phyloP scores from a whole-genome alignment of 768 basidiomycete genomes.

The Boletus patriciae region DNA sequence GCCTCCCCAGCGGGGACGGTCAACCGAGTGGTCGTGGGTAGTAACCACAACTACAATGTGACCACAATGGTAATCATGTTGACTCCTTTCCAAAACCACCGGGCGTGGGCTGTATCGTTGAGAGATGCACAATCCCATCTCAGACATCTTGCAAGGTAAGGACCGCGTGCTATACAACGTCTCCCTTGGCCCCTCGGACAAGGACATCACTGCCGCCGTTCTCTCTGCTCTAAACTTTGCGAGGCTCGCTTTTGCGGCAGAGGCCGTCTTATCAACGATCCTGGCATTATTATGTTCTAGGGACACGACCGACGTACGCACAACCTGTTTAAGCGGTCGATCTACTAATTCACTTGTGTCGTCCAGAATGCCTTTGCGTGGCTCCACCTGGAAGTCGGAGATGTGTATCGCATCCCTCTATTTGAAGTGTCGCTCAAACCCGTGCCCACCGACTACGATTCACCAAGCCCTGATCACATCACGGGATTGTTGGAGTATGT shows the following conservation, averaged over 20 bases:
- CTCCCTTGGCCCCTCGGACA: conserved; percentile 37
- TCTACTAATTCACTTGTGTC: not conserved
- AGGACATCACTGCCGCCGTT: conserved; percentile 44
- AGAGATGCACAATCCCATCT: conserved; percentile 12
- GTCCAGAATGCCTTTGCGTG: conserved; percentile 51
- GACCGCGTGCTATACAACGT: conserved; percentile 41
- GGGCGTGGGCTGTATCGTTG: not conserved
- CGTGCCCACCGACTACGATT: conserved; percentile 35
- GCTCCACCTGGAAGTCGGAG: conserved; percentile 53
- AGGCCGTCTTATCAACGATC: conserved; percentile 11
- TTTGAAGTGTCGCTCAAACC: conserved; percentile 45
- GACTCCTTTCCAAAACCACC: conserved; percentile 6
- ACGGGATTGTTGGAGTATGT: conserved; percentile 24
- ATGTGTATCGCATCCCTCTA: conserved; percentile 45
- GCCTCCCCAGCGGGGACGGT: not conserved
- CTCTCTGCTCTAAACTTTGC: conserved; percentile 62
- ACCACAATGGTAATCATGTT: not conserved
- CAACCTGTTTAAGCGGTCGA: not conserved
- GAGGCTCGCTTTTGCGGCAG: conserved; percentile 41
- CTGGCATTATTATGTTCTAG: conserved; percentile 13
- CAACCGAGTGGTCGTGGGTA: too few relatives aligned
- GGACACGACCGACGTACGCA: conserved; percentile 21
- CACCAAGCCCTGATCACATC: conserved; percentile 36
- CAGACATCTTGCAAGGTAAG: conserved; percentile 28
- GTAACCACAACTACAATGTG: too few relatives aligned